phyloP scores from a whole-genome alignment of 352 stramenopile genomes.

The Globisporangium mamillatum region DNA sequence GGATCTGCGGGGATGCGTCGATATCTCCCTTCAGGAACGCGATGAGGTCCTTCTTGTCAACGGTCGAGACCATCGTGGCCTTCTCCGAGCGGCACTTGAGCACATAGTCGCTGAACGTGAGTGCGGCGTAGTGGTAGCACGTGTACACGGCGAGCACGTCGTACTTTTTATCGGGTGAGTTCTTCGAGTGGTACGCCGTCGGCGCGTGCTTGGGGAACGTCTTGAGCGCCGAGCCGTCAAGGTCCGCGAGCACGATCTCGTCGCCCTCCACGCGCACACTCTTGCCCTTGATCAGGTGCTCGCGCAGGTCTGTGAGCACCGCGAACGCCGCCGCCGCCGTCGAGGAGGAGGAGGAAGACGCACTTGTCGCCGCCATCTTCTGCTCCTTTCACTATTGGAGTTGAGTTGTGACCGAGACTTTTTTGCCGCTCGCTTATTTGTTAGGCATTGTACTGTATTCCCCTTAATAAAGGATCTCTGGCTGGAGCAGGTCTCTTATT shows the following conservation, averaged over 20 bases:
- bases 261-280: slow-evolving; percentile 52
- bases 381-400: background rate
- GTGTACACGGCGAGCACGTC: slow-evolving; percentile 78
- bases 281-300: slow-evolving; percentile 76
- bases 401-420: background rate
- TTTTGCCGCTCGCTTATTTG: too few species aligned
- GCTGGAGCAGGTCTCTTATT: too few species aligned
- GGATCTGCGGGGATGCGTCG: slow-evolving; percentile 70
- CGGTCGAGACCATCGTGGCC: slow-evolving; percentile 76
- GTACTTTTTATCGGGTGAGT: slow-evolving; percentile 72
- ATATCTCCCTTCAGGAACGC: slow-evolving; percentile 84
- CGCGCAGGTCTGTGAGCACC: slow-evolving; percentile 48
- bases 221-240: slow-evolving; percentile 41
- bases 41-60: slow-evolving; percentile 88
- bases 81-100: slow-evolving; percentile 79
- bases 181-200: slow-evolving; percentile 83
- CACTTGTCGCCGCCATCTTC: slow-evolving; percentile 1
- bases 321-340: slow-evolving; percentile 25
- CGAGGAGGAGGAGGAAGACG: background rate
- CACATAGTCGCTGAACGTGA: slow-evolving; percentile 84
- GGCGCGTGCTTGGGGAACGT: slow-evolving; percentile 61
- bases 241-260: slow-evolving; percentile 56
- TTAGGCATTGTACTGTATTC: too few species aligned
- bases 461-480: too few species aligned
- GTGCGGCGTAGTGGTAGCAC: slow-evolving; percentile 69